Evolutionary conservation across 768 basidiomycete genomes (phyloP), one percentile per base, ranked within the genome.

Genomic region (Rhodotorula toruloides): DNA sequence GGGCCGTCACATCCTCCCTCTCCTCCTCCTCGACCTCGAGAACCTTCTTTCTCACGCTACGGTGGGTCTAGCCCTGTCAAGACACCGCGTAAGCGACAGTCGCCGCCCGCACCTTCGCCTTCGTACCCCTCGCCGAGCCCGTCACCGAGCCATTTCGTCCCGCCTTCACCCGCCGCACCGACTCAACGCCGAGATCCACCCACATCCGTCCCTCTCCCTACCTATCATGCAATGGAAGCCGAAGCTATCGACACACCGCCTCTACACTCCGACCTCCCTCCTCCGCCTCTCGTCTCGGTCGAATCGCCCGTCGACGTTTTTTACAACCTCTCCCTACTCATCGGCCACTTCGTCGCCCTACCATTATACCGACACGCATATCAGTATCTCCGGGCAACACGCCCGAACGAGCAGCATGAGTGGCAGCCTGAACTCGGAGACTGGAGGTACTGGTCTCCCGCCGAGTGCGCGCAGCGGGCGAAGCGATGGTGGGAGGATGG

Each of bases 401-500:
- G 19, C 0, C 4, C n/a, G 9, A 43, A n/a, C 0, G n/a, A 31
- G 11, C 64, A 63, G 19, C 16, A 36, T 2, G 4, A 0, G 21
- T 58, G 61, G 50, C 34, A 50, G 16, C 40, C 50, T 10, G 61
- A 60, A 49, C 31, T 64, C 4, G 58, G 58, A 2, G 68, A 70
- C 16, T 63, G 64, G 60, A 36, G 64, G 10, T 21, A 17, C 27
- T 70, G 68, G 68, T 40, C 27, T 16, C 58, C 68, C 10, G 12
- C 2, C 14, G 37, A 48, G 25, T 55, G 52, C 31, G 50, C 54
- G 16, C 25, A 46, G 43, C 32, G 25, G 5, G 39, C 48, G n/a
- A 49, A n/a, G 37, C 12, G 37, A 27, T 70, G 57, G 56, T 70
- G 68, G 68, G n/a, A 22, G 6, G 68, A 70, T 4, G 68, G 68